A percentile compares a stretch with the other conserved stretches of the same genome.
phyloP scores from a whole-genome alignment of 352 stramenopile genomes.

The Pythium inflatum region DNA sequence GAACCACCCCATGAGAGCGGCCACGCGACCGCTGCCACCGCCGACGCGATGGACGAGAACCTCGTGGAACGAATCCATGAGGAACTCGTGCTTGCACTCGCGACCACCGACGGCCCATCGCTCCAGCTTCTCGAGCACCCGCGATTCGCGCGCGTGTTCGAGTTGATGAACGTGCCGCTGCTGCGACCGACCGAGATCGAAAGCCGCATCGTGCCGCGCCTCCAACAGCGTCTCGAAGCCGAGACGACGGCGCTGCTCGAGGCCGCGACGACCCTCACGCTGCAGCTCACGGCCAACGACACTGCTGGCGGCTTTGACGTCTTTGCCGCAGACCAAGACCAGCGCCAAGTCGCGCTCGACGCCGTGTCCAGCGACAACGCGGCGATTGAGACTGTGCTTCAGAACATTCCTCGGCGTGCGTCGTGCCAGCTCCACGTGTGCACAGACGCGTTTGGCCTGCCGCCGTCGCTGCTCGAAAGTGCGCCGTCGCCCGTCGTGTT shows the following conservation, averaged over 20 bases:
- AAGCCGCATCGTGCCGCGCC: slow-evolving; percentile 24
- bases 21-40: too few relatives aligned
- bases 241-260: slow-evolving; percentile 26
- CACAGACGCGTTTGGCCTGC: slow-evolving; percentile 32
- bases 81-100: slow-evolving; percentile 38
- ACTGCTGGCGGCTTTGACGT: slow-evolving; percentile 24
- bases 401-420: slow-evolving; percentile 24
- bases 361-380: not conserved
- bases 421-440: slow-evolving; percentile 39
- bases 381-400: too few relatives aligned
- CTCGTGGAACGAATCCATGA: slow-evolving; percentile 26
- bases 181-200: slow-evolving; percentile 13
- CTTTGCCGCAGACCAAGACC: slow-evolving; percentile 40
- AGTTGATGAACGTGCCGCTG: slow-evolving; percentile 26
- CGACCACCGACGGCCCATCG: slow-evolving; percentile 10
- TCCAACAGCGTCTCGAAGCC: slow-evolving; percentile 12
- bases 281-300: slow-evolving; percentile 21
- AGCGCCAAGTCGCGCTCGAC: slow-evolving; percentile 32
- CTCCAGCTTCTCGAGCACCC: slow-evolving; percentile 35
- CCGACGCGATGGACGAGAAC: too few relatives aligned
- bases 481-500: not conserved
- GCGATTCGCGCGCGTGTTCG: slow-evolving; percentile 33
- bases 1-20: too few relatives aligned
- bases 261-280: slow-evolving; percentile 14
- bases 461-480: not conserved